Evolutionary conservation across 192 early-diverging fungal genomes (phyloP).

Genomic region (Bifiguratus adelaidae): DNA sequence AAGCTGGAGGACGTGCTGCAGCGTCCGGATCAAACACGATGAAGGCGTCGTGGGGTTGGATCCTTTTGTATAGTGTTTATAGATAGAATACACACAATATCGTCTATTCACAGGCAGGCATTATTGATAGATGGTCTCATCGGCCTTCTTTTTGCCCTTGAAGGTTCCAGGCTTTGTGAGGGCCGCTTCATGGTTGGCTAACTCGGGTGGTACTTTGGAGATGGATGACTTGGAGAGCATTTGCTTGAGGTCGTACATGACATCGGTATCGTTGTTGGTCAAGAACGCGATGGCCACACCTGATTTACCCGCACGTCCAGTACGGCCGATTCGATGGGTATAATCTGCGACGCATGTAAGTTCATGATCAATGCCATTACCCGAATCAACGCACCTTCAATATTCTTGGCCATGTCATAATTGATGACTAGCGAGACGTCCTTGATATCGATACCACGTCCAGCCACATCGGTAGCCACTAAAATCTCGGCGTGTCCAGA

Average conservation of each 20-base stretch:
- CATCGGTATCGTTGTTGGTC: conserved; percentile 69
- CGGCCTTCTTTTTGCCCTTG: conserved; percentile 39
- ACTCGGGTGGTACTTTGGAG: conserved; percentile 72
- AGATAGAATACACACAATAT: no score
- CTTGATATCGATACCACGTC: conserved; percentile 98
- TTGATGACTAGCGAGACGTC: conserved; percentile 95
- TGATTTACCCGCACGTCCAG: conserved; percentile 90
- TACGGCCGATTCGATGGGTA: conserved; percentile 97
- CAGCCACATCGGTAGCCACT: conserved; percentile 97
- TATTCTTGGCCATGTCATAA: conserved; percentile 96
- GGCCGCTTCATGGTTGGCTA: conserved; percentile 75
- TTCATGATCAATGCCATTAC: background rate
- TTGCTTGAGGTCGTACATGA: conserved; percentile 70
- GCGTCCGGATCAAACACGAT: no score
- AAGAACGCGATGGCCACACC: conserved; percentile 91
- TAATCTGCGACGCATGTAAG: conserved; percentile 50
- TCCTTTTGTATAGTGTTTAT: no score
- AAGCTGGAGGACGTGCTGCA: conserved; percentile 45
- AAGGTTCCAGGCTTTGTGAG: conserved; percentile 63
- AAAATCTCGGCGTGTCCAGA: conserved; percentile 74
- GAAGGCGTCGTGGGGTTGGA: no score
- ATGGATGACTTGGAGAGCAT: conserved; percentile 66
- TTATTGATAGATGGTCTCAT: conserved; percentile 36
- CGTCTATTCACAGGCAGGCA: no score
- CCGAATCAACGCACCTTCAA: conserved; percentile 54